phyloP scores from a whole-genome alignment of 441 rosid genomes.

The Omphalea diandra region DNA sequence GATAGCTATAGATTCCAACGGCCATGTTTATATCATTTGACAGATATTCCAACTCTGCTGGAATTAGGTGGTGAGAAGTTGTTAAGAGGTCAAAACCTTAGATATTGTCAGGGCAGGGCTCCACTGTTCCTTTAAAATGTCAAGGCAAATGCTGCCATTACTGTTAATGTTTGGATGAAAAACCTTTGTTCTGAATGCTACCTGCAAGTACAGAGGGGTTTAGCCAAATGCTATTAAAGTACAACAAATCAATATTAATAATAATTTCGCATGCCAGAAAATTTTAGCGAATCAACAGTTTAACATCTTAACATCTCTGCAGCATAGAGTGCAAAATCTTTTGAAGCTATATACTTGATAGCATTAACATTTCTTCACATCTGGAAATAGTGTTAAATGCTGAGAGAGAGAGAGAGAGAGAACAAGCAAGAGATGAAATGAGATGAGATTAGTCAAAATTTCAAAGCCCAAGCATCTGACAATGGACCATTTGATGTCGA shows the following conservation, averaged over 20 bases:
- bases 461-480: not conserved
- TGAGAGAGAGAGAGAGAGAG: not conserved
- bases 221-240: not conserved
- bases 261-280: not conserved
- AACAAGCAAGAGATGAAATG: not conserved
- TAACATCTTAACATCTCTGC: not conserved
- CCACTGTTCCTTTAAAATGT: slow-evolving; percentile 89
- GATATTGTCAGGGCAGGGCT: slow-evolving; percentile 79
- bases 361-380: not conserved
- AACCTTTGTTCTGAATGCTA: slow-evolving; percentile 76
- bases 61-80: not conserved
- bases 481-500: not conserved
- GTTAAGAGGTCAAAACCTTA: slow-evolving; percentile 44
- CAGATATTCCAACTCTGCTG: not conserved
- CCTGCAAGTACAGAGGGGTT: slow-evolving; percentile 37
- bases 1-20: no score
- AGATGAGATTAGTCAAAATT: not conserved
- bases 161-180: slow-evolving; percentile 85
- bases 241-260: not conserved
- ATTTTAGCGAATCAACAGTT: not conserved
- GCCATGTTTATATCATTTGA: not conserved
- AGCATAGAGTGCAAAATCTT: not conserved
- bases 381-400: not conserved
- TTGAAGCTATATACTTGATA: not conserved
- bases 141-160: slow-evolving; percentile 88